Conservation (phyloP, 2,329 filamentous ascomycete species). For the Aspergillus pseudoviridinutans region DNA sequence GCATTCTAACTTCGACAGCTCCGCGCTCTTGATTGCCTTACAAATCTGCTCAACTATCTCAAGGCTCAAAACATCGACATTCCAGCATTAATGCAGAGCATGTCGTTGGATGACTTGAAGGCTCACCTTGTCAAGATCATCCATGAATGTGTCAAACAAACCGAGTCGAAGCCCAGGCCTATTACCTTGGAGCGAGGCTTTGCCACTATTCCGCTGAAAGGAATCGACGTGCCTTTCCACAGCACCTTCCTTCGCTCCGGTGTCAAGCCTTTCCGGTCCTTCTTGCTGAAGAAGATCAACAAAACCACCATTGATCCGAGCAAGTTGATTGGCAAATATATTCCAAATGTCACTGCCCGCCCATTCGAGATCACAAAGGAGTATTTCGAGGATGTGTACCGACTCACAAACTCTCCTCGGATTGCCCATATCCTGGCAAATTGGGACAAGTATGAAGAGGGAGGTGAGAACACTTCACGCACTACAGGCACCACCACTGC, state of each 20-base stretch:
- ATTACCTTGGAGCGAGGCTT: constrained; percentile 91
- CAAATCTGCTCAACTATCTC: constrained; percentile 86
- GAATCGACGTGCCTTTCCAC: constrained; percentile 99
- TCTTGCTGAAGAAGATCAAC: constrained; percentile 99
- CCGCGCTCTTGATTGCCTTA: constrained; percentile 61
- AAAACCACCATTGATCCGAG: constrained; percentile 97
- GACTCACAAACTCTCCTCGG: constrained; percentile 72
- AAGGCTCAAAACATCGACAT: constrained; percentile 98
- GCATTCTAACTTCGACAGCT: constrained; percentile 38
- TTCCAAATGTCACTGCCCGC: constrained; percentile 94
- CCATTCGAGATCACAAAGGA: constrained; percentile 96
- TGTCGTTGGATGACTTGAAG: constrained; percentile 88
- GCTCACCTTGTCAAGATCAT: constrained; percentile 88
- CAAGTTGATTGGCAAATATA: constrained; percentile 97
- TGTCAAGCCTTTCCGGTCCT: constrained; percentile 97
- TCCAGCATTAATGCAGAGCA: constrained; percentile 79
- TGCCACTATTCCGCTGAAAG: constrained; percentile 91
- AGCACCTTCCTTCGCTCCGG: constrained; percentile 95
- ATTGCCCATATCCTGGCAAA: constrained; percentile 65
- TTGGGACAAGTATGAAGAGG: constrained; percentile 67
- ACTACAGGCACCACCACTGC: constrained; percentile 11
- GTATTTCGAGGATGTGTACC: constrained; percentile 99
- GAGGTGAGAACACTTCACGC: constrained; percentile 20
- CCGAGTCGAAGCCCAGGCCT: constrained; percentile 80
- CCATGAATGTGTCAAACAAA: constrained; percentile 78